Conservation (phyloP, 768 basidiomycete species). For the Kondoa malvinella region DNA sequence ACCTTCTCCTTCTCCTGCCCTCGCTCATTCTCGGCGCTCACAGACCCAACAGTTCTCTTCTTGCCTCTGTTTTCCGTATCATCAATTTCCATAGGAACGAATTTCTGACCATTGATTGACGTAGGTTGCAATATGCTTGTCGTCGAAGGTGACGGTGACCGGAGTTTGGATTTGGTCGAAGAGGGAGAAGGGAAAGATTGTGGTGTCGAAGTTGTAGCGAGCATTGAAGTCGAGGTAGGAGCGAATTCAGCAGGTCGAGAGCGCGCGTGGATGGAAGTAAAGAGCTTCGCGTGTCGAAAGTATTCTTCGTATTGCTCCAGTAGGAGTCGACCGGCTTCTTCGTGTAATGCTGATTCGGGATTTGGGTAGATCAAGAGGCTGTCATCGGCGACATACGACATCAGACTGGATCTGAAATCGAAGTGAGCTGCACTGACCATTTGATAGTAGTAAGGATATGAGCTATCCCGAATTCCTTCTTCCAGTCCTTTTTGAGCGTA, state of each 20-base stretch:
- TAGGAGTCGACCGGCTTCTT: conserved; percentile 82
- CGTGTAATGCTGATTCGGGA: conserved; percentile 87
- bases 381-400: conserved; percentile 30
- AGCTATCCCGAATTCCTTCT: conserved; percentile 69
- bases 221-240: not conserved
- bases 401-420: not conserved
- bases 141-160: not conserved
- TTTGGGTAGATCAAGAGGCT: conserved; percentile 93
- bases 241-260: not conserved
- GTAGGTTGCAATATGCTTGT: not conserved
- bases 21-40: not conserved
- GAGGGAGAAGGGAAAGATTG: not conserved
- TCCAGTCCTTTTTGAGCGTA: conserved; percentile 83
- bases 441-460: conserved; percentile 41
- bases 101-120: not conserved
- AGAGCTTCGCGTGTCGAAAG: conserved; percentile 65
- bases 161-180: not conserved
- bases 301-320: conserved; percentile 73
- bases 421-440: conserved; percentile 15
- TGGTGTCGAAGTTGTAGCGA: not conserved
- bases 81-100: not conserved
- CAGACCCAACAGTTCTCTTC: not conserved
- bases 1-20: not conserved
- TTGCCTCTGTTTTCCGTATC: not conserved
- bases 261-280: conserved; percentile 70